These are phyloP conservation scores for Plasmopara halstedii DNA, from an alignment of 352 stramenopile species.

Conservation along the genomic window DNA sequence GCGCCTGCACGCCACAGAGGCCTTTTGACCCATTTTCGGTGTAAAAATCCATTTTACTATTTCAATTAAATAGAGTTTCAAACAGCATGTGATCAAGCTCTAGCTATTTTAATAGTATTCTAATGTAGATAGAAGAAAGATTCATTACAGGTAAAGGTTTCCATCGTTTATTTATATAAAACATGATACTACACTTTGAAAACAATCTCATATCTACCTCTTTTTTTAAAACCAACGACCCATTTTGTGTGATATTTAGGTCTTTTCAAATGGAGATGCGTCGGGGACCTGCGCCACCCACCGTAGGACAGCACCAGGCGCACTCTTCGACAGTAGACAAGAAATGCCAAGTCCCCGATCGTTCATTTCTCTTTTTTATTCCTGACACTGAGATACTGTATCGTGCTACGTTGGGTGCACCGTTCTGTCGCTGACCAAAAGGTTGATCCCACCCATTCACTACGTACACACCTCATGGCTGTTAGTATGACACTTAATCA, in stretches of 20 bases:
- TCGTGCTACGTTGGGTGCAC: conserved; percentile 14
- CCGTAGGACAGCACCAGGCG: conserved; percentile 5
- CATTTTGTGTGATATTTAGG: conserved; percentile 4
- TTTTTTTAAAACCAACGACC: no score
- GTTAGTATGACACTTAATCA: conserved; percentile 71
- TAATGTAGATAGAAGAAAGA: no score
- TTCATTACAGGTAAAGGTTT: no score
- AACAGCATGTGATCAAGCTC: no score
- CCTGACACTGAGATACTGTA: conserved; percentile 2
- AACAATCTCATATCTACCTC: no score
- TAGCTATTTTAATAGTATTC: no score
- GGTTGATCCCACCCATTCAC: conserved; percentile 3
- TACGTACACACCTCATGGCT: conserved; percentile 26
- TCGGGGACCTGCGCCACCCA: conserved; percentile 10
- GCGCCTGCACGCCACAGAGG: conserved; percentile 14
- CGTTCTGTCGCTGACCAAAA: conserved; percentile 11
- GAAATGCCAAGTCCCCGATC: conserved; percentile 4
- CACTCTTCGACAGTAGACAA: conserved; percentile 10
- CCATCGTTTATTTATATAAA: no score
- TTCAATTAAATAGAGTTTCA: no score
- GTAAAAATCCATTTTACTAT: neutral
- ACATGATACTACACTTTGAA: no score
- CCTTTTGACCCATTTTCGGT: conserved; percentile 1
- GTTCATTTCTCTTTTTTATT: conserved; percentile 20
- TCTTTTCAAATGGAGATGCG: conserved; percentile 2